phyloP scores from a whole-genome alignment of 1,284 basidiomycete genomes.

The Xerocomus cyaneibrunnescens region DNA sequence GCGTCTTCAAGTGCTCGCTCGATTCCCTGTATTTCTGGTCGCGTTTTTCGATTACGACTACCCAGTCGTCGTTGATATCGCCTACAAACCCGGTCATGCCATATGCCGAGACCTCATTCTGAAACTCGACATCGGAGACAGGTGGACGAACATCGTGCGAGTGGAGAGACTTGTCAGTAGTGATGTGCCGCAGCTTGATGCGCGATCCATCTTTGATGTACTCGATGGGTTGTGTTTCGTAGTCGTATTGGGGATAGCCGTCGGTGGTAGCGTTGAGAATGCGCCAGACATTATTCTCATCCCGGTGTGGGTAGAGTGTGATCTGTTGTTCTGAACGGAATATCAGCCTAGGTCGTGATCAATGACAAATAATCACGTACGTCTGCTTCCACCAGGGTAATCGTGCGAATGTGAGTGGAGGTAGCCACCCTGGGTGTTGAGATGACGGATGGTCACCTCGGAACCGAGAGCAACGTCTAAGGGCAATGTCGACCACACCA shows the following conservation, averaged over 20 bases:
- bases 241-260: slow-evolving; percentile 54
- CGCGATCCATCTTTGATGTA: slow-evolving; percentile 69
- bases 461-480: slow-evolving; percentile 88
- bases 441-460: slow-evolving; percentile 79
- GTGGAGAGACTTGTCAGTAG: slow-evolving; percentile 87
- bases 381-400: slow-evolving; percentile 86
- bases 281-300: slow-evolving; percentile 90
- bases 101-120: slow-evolving; percentile 97
- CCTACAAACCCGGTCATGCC: slow-evolving; percentile 85
- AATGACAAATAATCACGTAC: slow-evolving; percentile 44
- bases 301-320: slow-evolving; percentile 95
- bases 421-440: slow-evolving; percentile 97
- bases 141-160: slow-evolving; percentile 94
- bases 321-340: slow-evolving; percentile 84
- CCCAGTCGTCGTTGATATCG: slow-evolving; percentile 95
- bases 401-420: slow-evolving; percentile 92
- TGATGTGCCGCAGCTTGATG: slow-evolving; percentile 82
- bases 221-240: slow-evolving; percentile 55
- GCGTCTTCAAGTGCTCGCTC: slow-evolving; percentile 69
- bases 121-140: slow-evolving; percentile 98
- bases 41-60: slow-evolving; percentile 83
- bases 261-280: slow-evolving; percentile 69
- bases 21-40: slow-evolving; percentile 68
- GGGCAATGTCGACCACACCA: slow-evolving; percentile 5
- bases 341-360: slow-evolving; percentile 3